Percentiles rank a stretch among this genome's conserved stretches.
These are phyloP conservation scores for Xylariaceae sp. DNA, from an alignment of 2,329 filamentous ascomycete species.

Conservation along the genomic window DNA sequence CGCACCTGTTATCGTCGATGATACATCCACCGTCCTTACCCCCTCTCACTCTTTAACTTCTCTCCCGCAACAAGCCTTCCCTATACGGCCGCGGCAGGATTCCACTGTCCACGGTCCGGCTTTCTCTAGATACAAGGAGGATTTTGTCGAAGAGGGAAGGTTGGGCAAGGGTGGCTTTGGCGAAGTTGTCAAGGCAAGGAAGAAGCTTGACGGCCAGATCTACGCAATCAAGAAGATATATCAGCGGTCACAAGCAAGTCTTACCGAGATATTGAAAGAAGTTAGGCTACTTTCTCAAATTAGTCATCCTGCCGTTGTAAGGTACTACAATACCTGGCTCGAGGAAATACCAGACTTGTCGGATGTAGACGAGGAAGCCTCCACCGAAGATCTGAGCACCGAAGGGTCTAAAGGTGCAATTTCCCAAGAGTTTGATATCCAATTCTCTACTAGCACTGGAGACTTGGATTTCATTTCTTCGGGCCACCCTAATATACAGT, in stretches of 20 bases:
- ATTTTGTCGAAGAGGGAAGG: slow-evolving; percentile 87
- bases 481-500: slow-evolving; percentile 75
- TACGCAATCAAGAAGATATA: slow-evolving; percentile 98
- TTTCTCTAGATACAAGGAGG: slow-evolving; percentile 79
- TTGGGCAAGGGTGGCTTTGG: slow-evolving; percentile 95
- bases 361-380: slow-evolving; percentile 61
- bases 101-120: slow-evolving; percentile 58
- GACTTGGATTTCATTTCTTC: slow-evolving; percentile 95
- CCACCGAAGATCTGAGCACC: slow-evolving; percentile 46
- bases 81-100: slow-evolving; percentile 57
- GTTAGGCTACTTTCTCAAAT: slow-evolving; percentile 89
- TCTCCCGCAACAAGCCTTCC: slow-evolving; percentile 47
- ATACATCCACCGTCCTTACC: slow-evolving; percentile 44
- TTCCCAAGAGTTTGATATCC: slow-evolving; percentile 49
- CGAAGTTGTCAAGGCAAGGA: slow-evolving; percentile 92
- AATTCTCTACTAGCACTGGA: slow-evolving; percentile 72
- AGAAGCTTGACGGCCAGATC: slow-evolving; percentile 89
- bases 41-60: slow-evolving; percentile 46
- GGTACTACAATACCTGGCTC: slow-evolving; percentile 95
- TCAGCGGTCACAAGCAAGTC: slow-evolving; percentile 74
- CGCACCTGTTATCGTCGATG: slow-evolving; percentile 58
- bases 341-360: slow-evolving; percentile 66
- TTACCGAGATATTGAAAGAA: slow-evolving; percentile 82
- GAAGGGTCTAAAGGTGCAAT: slow-evolving; percentile 45
- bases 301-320: slow-evolving; percentile 83